Evolutionary conservation across 2,329 filamentous ascomycete genomes (phyloP).

Genomic region (Talaromyces pinophilus): DNA sequence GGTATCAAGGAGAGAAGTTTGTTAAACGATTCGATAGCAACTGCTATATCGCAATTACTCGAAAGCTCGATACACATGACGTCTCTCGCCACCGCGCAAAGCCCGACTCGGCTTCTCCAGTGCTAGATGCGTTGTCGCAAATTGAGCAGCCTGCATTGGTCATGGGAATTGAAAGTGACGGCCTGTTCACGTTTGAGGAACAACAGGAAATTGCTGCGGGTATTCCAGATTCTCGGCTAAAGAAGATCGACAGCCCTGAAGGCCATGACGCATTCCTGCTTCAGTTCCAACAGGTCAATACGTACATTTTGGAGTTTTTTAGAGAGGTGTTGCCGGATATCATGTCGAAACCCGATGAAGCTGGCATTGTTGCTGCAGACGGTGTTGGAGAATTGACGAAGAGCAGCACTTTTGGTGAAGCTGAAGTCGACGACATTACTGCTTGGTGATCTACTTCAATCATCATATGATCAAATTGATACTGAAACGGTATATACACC

Average conservation of each 20-base stretch:
- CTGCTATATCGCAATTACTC: slow-evolving; percentile 98
- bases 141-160: slow-evolving; percentile 90
- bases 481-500: not conserved
- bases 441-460: slow-evolving; percentile 67
- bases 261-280: slow-evolving; percentile 95
- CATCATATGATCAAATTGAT: not conserved
- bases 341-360: slow-evolving; percentile 65
- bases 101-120: slow-evolving; percentile 46
- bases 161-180: slow-evolving; percentile 91
- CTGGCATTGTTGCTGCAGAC: slow-evolving; percentile 52
- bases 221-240: slow-evolving; percentile 74
- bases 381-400: slow-evolving; percentile 68
- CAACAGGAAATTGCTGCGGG: slow-evolving; percentile 86
- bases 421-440: slow-evolving; percentile 93
- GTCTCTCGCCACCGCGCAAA: slow-evolving; percentile 72
- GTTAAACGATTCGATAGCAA: slow-evolving; percentile 97
- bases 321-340: slow-evolving; percentile 82
- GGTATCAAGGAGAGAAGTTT: slow-evolving; percentile 95
- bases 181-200: slow-evolving; percentile 94
- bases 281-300: slow-evolving; percentile 96
- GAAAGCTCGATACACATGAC: slow-evolving; percentile 96
- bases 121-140: slow-evolving; percentile 73
- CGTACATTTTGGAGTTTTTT: slow-evolving; percentile 80
- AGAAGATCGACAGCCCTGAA: slow-evolving; percentile 89
- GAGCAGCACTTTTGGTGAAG: slow-evolving; percentile 90